Percentiles rank a stretch among this genome's conserved stretches.
Conservation (phyloP, 495 filamentous ascomycete genomes). For the Talaromyces stipitatus region DNA sequence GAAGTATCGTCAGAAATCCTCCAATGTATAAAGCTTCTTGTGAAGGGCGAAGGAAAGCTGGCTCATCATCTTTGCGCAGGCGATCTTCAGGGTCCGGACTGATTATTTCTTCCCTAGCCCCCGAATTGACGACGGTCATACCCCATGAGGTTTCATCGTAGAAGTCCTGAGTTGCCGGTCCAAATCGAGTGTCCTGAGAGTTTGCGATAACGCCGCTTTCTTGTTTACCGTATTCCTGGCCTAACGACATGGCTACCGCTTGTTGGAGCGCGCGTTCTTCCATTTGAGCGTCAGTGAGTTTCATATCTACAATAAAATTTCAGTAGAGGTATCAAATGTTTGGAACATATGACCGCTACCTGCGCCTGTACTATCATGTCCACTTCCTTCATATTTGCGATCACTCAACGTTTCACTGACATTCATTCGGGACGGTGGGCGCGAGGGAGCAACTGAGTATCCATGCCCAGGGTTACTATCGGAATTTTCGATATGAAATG, state of each 20-base stretch:
- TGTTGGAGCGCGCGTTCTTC: slow-evolving; percentile 51
- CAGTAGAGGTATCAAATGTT: neutral
- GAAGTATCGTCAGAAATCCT: slow-evolving; percentile 68
- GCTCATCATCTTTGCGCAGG: slow-evolving; percentile 48
- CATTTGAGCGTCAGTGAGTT: slow-evolving; percentile 40
- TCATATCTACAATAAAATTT: slow-evolving; percentile 26
- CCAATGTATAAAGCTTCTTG: slow-evolving; percentile 53
- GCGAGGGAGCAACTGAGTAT: slow-evolving; percentile 51
- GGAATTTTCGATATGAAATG: slow-evolving; percentile 49
- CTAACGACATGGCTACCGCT: slow-evolving; percentile 48
- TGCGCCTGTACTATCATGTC: neutral
- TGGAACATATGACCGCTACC: neutral
- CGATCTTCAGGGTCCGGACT: slow-evolving; percentile 55
- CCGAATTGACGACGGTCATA: slow-evolving; percentile 53
- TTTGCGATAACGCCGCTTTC: slow-evolving; percentile 48
- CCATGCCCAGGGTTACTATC: slow-evolving; percentile 38
- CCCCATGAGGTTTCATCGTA: slow-evolving; percentile 73
- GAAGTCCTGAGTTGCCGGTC: slow-evolving; percentile 60
- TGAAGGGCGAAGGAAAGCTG: slow-evolving; percentile 66
- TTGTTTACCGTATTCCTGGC: slow-evolving; percentile 39
- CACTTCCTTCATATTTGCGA: neutral
- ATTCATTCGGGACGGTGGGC: slow-evolving; percentile 61
- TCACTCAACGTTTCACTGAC: slow-evolving; percentile 22
- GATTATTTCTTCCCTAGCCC: slow-evolving; percentile 49
- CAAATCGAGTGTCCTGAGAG: slow-evolving; percentile 47